A percentile compares a stretch with the other conserved stretches of the same genome.
Evolutionary conservation across 805 yeast species (phyloP).

Genomic region (Candida boleticola): DNA sequence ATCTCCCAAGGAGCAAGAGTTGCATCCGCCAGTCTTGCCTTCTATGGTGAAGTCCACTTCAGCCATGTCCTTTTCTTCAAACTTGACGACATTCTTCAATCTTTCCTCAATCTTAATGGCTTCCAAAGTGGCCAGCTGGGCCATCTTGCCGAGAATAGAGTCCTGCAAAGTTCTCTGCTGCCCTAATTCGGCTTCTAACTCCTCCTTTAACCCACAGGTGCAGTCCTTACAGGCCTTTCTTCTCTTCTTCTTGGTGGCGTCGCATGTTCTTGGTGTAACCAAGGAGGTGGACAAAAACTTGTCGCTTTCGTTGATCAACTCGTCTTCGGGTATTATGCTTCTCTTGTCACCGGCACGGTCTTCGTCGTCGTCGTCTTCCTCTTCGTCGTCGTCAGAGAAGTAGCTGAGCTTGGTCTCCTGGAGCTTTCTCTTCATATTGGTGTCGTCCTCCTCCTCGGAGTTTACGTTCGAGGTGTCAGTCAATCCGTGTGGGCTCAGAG

Average conservation of each 20-base stretch:
- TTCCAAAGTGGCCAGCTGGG: conserved; percentile 50
- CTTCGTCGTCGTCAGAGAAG: conserved; percentile 51
- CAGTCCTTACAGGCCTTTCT: conserved; percentile 98
- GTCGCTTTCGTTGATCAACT: conserved; percentile 29
- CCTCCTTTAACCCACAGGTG: conserved; percentile 92
- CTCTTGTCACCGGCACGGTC: conserved; percentile 38
- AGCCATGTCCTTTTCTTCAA: conserved; percentile 67
- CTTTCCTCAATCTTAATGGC: conserved; percentile 55
- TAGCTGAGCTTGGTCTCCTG: conserved; percentile 50
- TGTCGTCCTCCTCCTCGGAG: conserved; percentile 38
- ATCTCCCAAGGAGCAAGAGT: conserved; percentile 95
- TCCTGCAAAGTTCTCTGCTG: conserved; percentile 44
- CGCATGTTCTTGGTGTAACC: conserved; percentile 60
- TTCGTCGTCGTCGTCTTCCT: conserved; percentile 57
- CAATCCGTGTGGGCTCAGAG: conserved; percentile 19
- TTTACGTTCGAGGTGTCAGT: conserved; percentile 47
- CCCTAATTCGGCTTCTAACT: conserved; percentile 64
- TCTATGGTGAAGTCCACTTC: conserved; percentile 96
- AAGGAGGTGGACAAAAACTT: conserved; percentile 21
- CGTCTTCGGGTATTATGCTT: conserved; percentile 34
- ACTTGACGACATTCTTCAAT: conserved; percentile 54
- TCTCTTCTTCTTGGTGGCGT: conserved; percentile 52
- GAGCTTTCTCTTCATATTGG: conserved; percentile 42
- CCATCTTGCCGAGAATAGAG: conserved; percentile 45
- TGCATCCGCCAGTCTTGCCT: conserved; percentile 97